These are phyloP conservation scores for Pseudotsuga menziesii DNA, from an alignment of 75 land plant species.

Conservation along the genomic window DNA sequence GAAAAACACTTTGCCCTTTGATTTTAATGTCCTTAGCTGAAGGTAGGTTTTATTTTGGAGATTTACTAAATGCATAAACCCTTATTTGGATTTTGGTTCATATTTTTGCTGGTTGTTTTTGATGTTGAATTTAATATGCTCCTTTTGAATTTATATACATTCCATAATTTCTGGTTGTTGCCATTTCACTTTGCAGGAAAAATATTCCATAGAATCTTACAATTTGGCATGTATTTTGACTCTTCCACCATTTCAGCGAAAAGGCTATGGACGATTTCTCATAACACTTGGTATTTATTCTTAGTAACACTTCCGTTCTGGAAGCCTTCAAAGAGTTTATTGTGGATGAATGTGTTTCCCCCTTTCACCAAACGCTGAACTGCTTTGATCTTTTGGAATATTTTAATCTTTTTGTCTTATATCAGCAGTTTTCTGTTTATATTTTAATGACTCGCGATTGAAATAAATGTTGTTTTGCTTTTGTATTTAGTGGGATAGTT, in stretches of 20 bases:
- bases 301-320: not conserved
- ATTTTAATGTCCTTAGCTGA: not conserved
- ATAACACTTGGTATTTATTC: conserved; percentile 34
- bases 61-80: not conserved
- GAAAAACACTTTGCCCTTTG: not conserved
- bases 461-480: not conserved
- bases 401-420: not conserved
- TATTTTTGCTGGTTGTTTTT: not conserved
- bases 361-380: not conserved
- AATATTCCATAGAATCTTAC: conserved; percentile 39
- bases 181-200: conserved; percentile 28
- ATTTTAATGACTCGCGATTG: not conserved
- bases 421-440: not conserved
- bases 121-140: not conserved
- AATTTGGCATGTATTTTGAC: conserved; percentile 55
- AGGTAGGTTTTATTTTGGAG: not conserved
- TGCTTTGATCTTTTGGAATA: not conserved
- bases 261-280: conserved; percentile 51
- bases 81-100: not conserved
- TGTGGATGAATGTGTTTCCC: not conserved
- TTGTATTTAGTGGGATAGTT: not conserved
- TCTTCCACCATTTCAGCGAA: conserved; percentile 53
- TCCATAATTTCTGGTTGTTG: not conserved
- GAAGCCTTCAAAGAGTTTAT: not conserved
- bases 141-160: not conserved